Percentiles rank a stretch among this genome's conserved stretches.
Conservation (phyloP, 2,329 filamentous ascomycete species). For the Corinectria fuckeliana region DNA sequence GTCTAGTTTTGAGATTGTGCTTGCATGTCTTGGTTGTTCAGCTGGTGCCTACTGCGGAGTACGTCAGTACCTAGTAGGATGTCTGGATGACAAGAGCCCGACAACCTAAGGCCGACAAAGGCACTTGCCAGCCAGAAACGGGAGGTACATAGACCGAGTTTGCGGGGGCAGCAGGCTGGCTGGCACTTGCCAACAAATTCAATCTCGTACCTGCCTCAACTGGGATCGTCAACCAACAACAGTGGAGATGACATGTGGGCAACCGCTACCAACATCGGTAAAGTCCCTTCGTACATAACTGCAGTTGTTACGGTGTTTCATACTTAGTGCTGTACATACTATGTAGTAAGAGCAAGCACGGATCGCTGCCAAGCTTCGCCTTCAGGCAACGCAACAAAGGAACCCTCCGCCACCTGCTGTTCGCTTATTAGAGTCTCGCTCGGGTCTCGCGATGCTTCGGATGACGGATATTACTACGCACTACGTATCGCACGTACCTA, state of each 20-base stretch:
- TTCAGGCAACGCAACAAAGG: not conserved
- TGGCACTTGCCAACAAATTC: constrained; percentile 1
- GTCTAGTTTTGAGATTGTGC: not conserved
- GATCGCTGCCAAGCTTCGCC: not conserved
- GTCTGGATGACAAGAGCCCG: not conserved
- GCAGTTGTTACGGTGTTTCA: not conserved
- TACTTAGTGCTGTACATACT: not conserved
- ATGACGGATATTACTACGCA: not conserved
- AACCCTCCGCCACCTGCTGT: not conserved
- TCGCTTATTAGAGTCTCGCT: not conserved
- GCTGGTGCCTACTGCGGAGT: not conserved
- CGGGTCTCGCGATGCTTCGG: not conserved
- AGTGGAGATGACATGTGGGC: constrained; percentile 2
- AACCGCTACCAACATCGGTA: not conserved
- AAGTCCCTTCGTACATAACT: constrained; percentile 2
- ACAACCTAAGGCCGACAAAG: not conserved
- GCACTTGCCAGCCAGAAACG: not conserved
- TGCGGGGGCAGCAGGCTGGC: not conserved
- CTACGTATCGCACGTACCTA: not conserved
- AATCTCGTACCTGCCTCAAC: constrained; percentile 10
- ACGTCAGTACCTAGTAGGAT: not conserved
- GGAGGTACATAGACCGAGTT: not conserved
- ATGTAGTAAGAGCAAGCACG: not conserved
- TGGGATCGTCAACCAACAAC: constrained; percentile 10
- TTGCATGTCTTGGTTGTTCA: constrained; percentile 1